These are phyloP conservation scores for Calonectria pseudoturangicola DNA, from an alignment of 2,329 filamentous ascomycete genomes.

Conservation along the genomic window DNA sequence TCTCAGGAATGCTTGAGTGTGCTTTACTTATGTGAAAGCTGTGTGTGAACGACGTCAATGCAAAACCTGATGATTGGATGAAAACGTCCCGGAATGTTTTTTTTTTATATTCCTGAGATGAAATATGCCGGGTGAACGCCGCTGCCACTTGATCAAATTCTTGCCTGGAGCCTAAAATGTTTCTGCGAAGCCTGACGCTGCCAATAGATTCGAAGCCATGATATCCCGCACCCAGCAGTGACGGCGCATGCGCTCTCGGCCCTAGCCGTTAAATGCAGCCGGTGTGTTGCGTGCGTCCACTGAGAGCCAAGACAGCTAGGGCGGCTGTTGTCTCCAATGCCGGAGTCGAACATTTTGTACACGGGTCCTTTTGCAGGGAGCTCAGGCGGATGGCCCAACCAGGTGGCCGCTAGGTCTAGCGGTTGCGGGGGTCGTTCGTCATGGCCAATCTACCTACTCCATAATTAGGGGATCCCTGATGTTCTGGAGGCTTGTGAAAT, in stretches of 20 bases:
- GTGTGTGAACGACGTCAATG: conserved; percentile 1
- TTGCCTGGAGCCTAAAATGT: conserved; percentile 1
- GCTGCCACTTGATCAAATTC: not conserved
- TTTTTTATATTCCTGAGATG: not conserved
- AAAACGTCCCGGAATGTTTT: not conserved
- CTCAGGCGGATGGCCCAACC: conserved; percentile 19
- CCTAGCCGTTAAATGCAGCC: conserved; percentile 12
- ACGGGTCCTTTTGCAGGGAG: conserved; percentile 25
- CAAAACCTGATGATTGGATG: not conserved
- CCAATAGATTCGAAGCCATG: conserved; percentile 10
- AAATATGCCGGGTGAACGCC: not conserved
- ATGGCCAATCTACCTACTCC: conserved; percentile 27
- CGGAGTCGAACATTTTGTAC: conserved; percentile 19
- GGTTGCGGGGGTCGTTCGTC: conserved; percentile 32
- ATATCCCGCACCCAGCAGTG: conserved; percentile 6
- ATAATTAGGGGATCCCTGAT: conserved; percentile 27
- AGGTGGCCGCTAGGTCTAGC: conserved; percentile 14
- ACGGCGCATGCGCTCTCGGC: conserved; percentile 4
- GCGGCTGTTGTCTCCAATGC: conserved; percentile 7
- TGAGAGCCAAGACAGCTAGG: conserved; percentile 2
- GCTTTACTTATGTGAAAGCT: conserved; percentile 11
- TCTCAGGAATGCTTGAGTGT: conserved; percentile 17
- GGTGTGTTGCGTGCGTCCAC: conserved; percentile 10
- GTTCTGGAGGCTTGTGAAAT: conserved; percentile 34
- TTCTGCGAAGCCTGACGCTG: conserved; percentile 16